Evolutionary conservation across 2,329 filamentous ascomycete species (phyloP), one percentile per base, ranked within the genome.

Genomic region (Fusarium anguioides): DNA sequence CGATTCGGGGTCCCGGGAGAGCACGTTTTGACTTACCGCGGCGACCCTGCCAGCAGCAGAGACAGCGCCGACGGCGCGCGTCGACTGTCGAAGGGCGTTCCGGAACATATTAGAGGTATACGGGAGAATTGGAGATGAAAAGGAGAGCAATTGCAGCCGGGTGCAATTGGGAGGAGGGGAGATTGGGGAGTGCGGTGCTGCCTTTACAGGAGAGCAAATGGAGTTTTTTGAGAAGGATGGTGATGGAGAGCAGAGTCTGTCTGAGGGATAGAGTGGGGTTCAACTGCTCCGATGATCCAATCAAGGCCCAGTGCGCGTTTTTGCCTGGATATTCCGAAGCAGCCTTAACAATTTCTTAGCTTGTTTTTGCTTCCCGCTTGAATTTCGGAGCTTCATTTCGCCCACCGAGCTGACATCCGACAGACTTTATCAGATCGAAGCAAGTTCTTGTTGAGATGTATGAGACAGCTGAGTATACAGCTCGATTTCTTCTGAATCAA

Each of bases 31-130:
- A 96, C 95, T 91, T 94, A 98, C 96, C 85, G 90, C 91, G 83
- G 91, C 91, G 86, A 96, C 89, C 88, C 94, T 93, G 88, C 93
- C 89, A 79, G 91, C 88, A 80, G 93, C 92, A 91, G 93, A 93
- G 86, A 96, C 89, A 86, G 93, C 93, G 86, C 93, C 92, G 85
- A 95, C 92, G 84, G 92, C 91, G 87, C 94, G 94, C 87, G 91
- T 91, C 83, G 94, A 96, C 88, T 97, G 94, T 87, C 94, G 90
- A 86, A 98, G 89, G 87, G 95, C 94, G 90, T 92, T 97, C 86
- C 95, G 93, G 89, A 97, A 97, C 95, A 98, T 97, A 85, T 81
- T 86, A 75, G 65, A 76, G 82, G 85, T 83, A 81, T 81, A 77
- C 82, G 75, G 83, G 77, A 80, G 78, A 78, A 81, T 83, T 79